Conservation (phyloP, 768 basidiomycete genomes). For the Lentinula sp. region DNA sequence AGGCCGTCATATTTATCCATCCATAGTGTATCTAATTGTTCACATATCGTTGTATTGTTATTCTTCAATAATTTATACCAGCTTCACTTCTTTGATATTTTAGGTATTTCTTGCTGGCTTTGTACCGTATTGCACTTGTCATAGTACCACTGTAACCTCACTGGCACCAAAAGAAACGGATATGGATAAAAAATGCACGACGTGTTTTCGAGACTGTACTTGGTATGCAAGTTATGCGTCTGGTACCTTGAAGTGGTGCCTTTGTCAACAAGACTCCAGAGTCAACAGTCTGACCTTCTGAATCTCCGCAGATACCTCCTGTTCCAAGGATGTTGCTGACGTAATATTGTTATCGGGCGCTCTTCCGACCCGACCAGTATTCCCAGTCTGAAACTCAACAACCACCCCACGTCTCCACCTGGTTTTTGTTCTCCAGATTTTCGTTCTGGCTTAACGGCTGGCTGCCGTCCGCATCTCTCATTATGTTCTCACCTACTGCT, state of each 20-base stretch:
- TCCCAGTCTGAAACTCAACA: background rate
- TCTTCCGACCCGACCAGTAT: background rate
- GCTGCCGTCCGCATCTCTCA: background rate
- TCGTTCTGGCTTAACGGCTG: background rate
- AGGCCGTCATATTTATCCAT: background rate
- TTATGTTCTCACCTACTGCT: conserved; percentile 33
- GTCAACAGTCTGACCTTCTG: too few species aligned
- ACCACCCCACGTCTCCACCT: background rate
- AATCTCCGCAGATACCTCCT: background rate
- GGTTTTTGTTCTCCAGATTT: background rate
- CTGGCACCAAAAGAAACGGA: too few species aligned
- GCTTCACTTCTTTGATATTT: background rate
- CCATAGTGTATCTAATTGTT: background rate
- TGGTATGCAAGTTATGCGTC: too few species aligned
- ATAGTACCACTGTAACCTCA: too few species aligned
- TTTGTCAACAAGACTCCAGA: too few species aligned
- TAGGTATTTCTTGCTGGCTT: background rate
- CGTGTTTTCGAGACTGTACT: too few species aligned
- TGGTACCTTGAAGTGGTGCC: too few species aligned
- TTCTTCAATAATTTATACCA: background rate
- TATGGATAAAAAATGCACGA: too few species aligned
- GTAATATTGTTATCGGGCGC: background rate
- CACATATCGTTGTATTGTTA: background rate
- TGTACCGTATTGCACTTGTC: background rate
- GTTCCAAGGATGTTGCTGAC: background rate